Conservation (phyloP, 2,329 filamentous ascomycete species). For the Epicoccum sorghinum region DNA sequence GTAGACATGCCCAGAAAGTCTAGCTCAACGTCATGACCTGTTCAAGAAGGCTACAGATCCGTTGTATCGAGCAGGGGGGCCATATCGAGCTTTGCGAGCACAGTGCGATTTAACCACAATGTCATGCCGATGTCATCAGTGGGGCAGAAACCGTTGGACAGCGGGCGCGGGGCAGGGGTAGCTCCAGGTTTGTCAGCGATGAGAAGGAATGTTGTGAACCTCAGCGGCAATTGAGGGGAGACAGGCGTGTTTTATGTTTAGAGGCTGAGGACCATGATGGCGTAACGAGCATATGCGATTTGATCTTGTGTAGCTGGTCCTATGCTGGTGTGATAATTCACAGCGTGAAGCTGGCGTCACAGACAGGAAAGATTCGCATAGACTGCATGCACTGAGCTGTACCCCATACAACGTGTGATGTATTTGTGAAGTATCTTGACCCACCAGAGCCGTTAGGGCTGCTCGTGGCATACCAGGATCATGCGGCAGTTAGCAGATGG, state of each 20-base stretch:
- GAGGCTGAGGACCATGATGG: conserved; percentile 31
- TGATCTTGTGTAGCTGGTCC: neutral
- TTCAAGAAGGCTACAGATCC: conserved; percentile 27
- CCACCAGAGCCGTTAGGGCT: conserved; percentile 1
- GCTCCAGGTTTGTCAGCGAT: conserved; percentile 16
- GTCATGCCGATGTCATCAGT: conserved; percentile 41
- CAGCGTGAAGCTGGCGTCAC: neutral
- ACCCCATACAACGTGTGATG: neutral
- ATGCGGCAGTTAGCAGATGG: neutral
- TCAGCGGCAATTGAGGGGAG: neutral
- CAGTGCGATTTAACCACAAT: conserved; percentile 22
- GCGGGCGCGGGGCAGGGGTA: conserved; percentile 14
- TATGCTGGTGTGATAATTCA: neutral
- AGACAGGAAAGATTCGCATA: too few relatives aligned
- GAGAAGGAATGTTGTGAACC: neutral
- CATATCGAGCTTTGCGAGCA: conserved; percentile 21
- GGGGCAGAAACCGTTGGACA: conserved; percentile 24
- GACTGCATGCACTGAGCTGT: too few relatives aligned
- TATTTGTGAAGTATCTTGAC: neutral
- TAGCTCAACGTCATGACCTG: conserved; percentile 40
- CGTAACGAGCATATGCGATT: neutral
- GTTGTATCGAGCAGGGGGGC: conserved; percentile 16
- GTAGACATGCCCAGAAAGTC: conserved; percentile 33
- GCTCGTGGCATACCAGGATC: conserved; percentile 10
- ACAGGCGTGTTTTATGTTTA: conserved; percentile 13